Conservation (phyloP, 2,329 filamentous ascomycete genomes). For the Pestalotiopsis sp. region DNA sequence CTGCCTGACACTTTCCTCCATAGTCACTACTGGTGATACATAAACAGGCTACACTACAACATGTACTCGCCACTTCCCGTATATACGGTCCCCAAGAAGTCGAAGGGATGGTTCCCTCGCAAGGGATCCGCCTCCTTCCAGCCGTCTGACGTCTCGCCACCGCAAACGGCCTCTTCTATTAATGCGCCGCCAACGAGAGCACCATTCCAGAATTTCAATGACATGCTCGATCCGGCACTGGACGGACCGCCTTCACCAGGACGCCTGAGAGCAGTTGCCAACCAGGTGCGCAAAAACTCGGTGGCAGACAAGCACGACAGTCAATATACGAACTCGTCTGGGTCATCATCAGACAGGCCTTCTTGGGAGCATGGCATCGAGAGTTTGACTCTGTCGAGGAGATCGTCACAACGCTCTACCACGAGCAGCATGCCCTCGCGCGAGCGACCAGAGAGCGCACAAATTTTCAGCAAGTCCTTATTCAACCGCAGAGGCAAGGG, state of each 20-base stretch:
- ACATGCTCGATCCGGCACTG: conserved; percentile 58
- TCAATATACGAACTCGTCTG: conserved; percentile 54
- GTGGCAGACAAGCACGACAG: conserved; percentile 47
- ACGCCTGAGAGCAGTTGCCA: conserved; percentile 22
- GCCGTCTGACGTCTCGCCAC: conserved; percentile 18
- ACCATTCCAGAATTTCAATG: conserved; percentile 28
- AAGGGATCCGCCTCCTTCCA: conserved; percentile 19
- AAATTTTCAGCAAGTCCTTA: conserved; percentile 60
- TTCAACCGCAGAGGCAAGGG: conserved; percentile 57
- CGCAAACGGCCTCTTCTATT: conserved; percentile 16
- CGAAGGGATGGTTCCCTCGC: conserved; percentile 20
- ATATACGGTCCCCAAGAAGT: conserved; percentile 23
- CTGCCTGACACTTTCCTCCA: conserved; percentile 16
- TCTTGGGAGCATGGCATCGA: conserved; percentile 55
- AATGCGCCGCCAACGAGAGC: conserved; percentile 15
- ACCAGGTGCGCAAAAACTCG: conserved; percentile 59
- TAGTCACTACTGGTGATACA: neutral
- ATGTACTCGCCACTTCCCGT: conserved; percentile 29
- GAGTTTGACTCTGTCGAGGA: conserved; percentile 51
- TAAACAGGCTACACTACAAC: conserved; percentile 12
- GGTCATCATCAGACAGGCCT: conserved; percentile 50
- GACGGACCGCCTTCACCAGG: conserved; percentile 60
- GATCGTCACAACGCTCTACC: conserved; percentile 58
- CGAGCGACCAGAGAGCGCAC: conserved; percentile 60
- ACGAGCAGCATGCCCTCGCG: conserved; percentile 52